Evolutionary conservation across 2,329 filamentous ascomycete genomes (phyloP).

Genomic region (Aquanectria penicillioides): DNA sequence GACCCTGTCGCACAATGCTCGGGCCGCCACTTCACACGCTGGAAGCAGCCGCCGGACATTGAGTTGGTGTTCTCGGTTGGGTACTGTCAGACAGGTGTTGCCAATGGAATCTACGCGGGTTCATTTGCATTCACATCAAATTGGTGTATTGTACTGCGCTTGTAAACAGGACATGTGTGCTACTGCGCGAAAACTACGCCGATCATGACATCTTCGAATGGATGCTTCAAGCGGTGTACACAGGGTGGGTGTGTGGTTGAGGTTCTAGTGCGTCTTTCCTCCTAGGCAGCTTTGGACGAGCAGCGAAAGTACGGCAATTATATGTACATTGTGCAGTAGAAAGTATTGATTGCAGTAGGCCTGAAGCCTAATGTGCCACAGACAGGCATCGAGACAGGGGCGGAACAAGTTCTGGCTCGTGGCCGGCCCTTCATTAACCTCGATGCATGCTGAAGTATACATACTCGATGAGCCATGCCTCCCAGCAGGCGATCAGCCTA

Average conservation of each 20-base stretch:
- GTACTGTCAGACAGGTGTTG: neutral
- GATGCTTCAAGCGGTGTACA: neutral
- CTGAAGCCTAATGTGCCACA: neutral
- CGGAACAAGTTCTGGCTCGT: neutral
- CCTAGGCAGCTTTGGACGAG: too few relatives aligned
- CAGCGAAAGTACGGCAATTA: too few relatives aligned
- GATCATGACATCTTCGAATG: neutral
- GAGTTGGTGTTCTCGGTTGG: neutral
- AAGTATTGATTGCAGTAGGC: neutral
- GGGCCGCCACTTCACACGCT: neutral
- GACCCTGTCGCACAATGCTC: conserved; percentile 6
- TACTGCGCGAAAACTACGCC: neutral
- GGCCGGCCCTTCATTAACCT: conserved; percentile 14
- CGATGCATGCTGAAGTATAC: neutral
- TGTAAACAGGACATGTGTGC: too few relatives aligned
- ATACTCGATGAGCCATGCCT: neutral
- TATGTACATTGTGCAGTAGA: too few relatives aligned
- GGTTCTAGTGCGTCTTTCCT: too few relatives aligned
- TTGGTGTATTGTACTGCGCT: too few relatives aligned
- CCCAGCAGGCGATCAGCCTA: conserved; percentile 35
- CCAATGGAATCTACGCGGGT: neutral
- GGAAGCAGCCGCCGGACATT: neutral
- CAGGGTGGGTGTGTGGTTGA: too few relatives aligned
- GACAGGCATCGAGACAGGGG: neutral
- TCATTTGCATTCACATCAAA: too few relatives aligned